Percentiles rank a stretch among this genome's conserved stretches.
Conservation (phyloP, 345 rosid species). For the Citrus mangshanensis region DNA sequence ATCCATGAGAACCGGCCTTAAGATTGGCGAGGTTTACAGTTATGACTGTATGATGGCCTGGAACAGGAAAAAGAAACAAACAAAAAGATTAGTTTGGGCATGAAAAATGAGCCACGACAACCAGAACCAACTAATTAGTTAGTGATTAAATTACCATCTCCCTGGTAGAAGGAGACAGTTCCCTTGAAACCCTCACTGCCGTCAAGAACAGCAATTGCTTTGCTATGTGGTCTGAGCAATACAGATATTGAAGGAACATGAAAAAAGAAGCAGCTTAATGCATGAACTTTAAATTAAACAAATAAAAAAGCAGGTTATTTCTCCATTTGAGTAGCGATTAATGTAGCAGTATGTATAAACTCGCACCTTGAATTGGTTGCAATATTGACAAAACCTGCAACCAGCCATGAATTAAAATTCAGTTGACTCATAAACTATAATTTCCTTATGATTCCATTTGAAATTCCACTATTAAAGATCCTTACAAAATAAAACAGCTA, state of each 20-base stretch:
- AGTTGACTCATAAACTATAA: no score
- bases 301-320: not conserved
- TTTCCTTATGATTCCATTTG: no score
- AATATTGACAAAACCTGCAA: no score
- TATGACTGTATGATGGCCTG: slow-evolving; percentile 66
- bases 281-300: not conserved
- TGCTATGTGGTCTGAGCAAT: slow-evolving; percentile 58
- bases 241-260: not conserved
- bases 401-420: no score
- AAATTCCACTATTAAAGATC: no score
- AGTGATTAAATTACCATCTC: slow-evolving; percentile 47
- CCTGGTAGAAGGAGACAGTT: slow-evolving; percentile 65
- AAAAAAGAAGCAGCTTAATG: not conserved
- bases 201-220: slow-evolving; percentile 69
- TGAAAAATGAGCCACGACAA: not conserved
- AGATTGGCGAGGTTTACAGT: slow-evolving; percentile 76
- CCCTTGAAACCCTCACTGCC: slow-evolving; percentile 77
- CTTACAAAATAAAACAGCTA: no score
- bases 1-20: slow-evolving; percentile 68
- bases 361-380: no score
- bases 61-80: not conserved
- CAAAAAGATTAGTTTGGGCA: not conserved
- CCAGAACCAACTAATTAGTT: not conserved
- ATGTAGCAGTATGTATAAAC: no score
- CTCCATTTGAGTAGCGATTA: not conserved